phyloP scores from a whole-genome alignment of 345 rosid genomes.

The Linum usitatissimum region DNA sequence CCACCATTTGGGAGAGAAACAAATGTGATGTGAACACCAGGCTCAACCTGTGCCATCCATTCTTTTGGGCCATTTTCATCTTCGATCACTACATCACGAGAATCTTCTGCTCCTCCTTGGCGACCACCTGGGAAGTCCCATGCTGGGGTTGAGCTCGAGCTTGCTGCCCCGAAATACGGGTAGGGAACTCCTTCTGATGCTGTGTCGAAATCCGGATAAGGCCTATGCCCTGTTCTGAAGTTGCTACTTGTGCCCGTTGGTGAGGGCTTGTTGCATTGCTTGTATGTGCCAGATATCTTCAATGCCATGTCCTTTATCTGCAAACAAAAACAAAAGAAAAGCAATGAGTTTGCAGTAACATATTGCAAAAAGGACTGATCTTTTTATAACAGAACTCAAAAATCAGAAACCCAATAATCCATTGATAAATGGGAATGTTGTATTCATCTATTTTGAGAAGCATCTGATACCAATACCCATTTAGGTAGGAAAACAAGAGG shows the following conservation, averaged over 20 bases:
- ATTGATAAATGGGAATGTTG: neutral
- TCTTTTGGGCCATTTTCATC: slow-evolving; percentile 81
- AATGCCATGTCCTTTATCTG: slow-evolving; percentile 94
- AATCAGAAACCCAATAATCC: neutral
- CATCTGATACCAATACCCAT: neutral
- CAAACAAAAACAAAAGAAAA: slow-evolving; percentile 4
- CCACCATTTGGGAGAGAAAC: slow-evolving; percentile 86
- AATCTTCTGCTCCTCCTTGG: slow-evolving; percentile 38
- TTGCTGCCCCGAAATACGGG: slow-evolving; percentile 62
- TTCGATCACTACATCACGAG: slow-evolving; percentile 60
- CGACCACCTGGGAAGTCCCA: slow-evolving; percentile 67
- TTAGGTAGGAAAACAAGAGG: neutral
- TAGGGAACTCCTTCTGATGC: slow-evolving; percentile 76
- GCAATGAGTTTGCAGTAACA: no score
- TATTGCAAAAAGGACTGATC: no score
- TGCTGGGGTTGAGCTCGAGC: slow-evolving; percentile 83
- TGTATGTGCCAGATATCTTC: slow-evolving; percentile 71
- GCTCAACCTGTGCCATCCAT: slow-evolving; percentile 99
- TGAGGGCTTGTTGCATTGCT: slow-evolving; percentile 91
- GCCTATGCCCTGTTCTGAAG: slow-evolving; percentile 48
- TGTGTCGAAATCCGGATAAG: slow-evolving; percentile 60
- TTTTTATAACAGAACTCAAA: neutral
- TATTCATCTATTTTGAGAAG: neutral
- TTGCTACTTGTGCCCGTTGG: slow-evolving; percentile 54
- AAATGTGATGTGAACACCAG: slow-evolving; percentile 93